Base-by-base conservation (phyloP, 2,329 filamentous ascomycete genomes). In the Trichoderma aggressivum region DNA sequence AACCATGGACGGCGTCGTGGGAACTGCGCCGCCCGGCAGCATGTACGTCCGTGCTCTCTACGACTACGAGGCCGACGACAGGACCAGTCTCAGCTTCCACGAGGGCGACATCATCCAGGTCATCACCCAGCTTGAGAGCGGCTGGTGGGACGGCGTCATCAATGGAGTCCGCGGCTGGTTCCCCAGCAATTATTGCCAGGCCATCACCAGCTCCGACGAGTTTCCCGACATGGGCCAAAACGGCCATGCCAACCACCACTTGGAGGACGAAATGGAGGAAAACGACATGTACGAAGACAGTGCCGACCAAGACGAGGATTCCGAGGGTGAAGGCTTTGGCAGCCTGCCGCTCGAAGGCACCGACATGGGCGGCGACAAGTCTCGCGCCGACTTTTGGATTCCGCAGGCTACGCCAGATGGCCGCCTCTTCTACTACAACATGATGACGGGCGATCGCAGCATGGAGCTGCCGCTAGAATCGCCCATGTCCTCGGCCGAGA, bases 101-200 rank as follows among this genome's bases (percentile, higher is more conserved):
- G 92, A 97, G 81, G 96, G 96, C 78, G 96, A 99, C 83, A 90
- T 98, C 75, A 99, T 99, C 77, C 95, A 98, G 83, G 96, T 99
- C 77, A 95, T 99, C 77, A 99, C 96, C 67, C 95, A 98, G 83
- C 87, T 98, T 71, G 96, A 99, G 82, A 98, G 94, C 78, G 96
- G 96, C 70, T 99, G 96, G 96, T 99, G 96, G 96, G 96, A 99
- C 83, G 96, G 96, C 62, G 94, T 99, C 70, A 97, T 99, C 80
- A 96, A 98, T 78, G 94, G 94, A 72, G 92, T 97, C 76, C 91
- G 96, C 79, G 96, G 96, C 80, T 99, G 96, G 96, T 99, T 99
- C 81, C 96, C 96, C 47, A 98, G 95, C 86, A 99, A 99, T 82
- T 99, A 99, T 84, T 98, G 96, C 84, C 91, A 94, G 75, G 90